Evolutionary conservation across 2,329 filamentous ascomycete genomes (phyloP), one percentile per base, ranked within the genome.

Genomic region (Claviceps arundinis): DNA sequence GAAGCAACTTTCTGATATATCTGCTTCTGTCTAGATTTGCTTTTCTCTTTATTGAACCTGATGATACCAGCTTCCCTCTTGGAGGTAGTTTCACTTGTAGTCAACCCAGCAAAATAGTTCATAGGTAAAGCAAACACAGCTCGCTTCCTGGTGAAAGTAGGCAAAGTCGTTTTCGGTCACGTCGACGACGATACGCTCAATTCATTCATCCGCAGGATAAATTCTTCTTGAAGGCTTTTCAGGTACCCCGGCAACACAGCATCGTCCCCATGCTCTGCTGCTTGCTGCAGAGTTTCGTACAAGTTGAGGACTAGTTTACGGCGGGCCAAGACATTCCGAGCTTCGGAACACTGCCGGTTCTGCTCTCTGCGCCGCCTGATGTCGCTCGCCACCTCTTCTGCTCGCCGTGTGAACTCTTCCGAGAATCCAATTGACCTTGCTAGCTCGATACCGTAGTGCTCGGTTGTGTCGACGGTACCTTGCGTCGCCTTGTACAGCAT

Each of bases 401-500:
- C 91, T 37, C 77, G 73, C 6, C 82, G 70, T 2, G 95, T 70
- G 3, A 95, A 79, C 1, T 69, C 68, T 0, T 74, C 64, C 0
- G 91, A 89, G 6, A 95, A 75, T 0, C 85, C 82, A 24, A 93
- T 74, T 0, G 89, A 77, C 37, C 80, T 80, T 0, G 91, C 89
- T 3, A 96, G 75, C 0, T 82, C 76, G n/a, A 96, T 76, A 0
- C 93, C 93, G 60, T 98, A 98, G 58, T 89, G 82, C 3, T 64
- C 58, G 46, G 80, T 72, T 51, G 88, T 81, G 52, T 80, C 70
- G 1, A 87, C 78, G 0, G 78, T 79, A 0, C 93, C 91, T 14
- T 84, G 77, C 0, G 79, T 74, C 40, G 96, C 77, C 56, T 83
- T 90, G 68, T 97, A 97, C 0, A 93, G 73, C 89, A 97, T 96